Evolutionary conservation across 2,329 filamentous ascomycete genomes (phyloP).

Genomic region (Aspergillus pseudotamarii): DNA sequence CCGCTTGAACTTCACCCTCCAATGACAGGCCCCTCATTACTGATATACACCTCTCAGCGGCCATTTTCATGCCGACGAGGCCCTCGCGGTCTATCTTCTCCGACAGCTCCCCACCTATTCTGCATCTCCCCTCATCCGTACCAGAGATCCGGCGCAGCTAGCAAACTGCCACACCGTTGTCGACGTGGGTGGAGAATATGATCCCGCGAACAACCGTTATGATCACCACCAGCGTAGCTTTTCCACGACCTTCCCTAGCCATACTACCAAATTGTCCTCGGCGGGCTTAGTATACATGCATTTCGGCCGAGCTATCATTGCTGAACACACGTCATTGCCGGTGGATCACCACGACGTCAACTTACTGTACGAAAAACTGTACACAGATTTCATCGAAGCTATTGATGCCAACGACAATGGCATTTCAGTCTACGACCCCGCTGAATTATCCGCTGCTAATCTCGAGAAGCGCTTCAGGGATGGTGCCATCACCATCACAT

Average conservation of each 20-base stretch:
- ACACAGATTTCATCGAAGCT: conserved; percentile 91
- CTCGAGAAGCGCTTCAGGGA: conserved; percentile 82
- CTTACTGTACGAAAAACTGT: conserved; percentile 83
- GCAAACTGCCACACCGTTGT: conserved; percentile 90
- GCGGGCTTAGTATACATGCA: conserved; percentile 95
- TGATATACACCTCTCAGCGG: conserved; percentile 55
- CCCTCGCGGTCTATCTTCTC: conserved; percentile 93
- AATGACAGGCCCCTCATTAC: conserved; percentile 17
- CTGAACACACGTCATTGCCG: conserved; percentile 62
- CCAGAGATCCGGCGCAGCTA: conserved; percentile 78
- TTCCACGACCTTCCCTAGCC: conserved; percentile 78
- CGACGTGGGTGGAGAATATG: conserved; percentile 95
- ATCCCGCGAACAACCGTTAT: conserved; percentile 74
- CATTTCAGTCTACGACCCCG: conserved; percentile 77
- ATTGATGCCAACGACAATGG: conserved; percentile 98
- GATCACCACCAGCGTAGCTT: conserved; percentile 98
- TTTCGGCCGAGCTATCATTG: conserved; percentile 84
- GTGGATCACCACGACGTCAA: conserved; percentile 68
- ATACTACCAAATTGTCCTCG: conserved; percentile 85
- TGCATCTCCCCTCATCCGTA: conserved; percentile 75
- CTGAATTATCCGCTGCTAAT: conserved; percentile 67
- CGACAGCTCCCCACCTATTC: conserved; percentile 82
- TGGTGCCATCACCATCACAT: conserved; percentile 80
- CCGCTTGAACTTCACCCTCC: not conserved
- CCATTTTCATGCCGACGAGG: conserved; percentile 98